phyloP scores from a whole-genome alignment of 2,329 filamentous ascomycete species.

The Diaporthe caulivora region DNA sequence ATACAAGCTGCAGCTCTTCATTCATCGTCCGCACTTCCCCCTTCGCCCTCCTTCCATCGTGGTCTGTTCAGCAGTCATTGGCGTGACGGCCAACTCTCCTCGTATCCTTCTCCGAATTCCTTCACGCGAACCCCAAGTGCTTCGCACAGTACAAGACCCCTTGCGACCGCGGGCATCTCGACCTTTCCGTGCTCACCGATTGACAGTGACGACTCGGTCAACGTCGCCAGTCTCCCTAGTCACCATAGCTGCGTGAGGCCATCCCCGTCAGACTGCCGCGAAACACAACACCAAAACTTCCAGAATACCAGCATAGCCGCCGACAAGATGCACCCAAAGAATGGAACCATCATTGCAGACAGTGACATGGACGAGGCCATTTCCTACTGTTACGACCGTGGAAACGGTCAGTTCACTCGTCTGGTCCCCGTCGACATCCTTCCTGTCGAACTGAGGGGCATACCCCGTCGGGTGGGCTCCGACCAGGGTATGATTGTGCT shows the following conservation, averaged over 20 bases:
- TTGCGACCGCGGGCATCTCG: not conserved
- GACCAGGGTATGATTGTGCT: slow-evolving; percentile 61
- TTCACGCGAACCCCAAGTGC: not conserved
- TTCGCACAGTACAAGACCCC: not conserved
- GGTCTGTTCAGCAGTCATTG: not conserved
- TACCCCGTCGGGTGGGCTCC: slow-evolving; percentile 56
- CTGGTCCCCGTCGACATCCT: slow-evolving; percentile 69
- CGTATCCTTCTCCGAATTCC: not conserved
- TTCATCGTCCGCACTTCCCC: not conserved
- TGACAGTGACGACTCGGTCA: not conserved
- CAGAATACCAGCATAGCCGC: slow-evolving; percentile 32
- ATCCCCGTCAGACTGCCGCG: too few relatives aligned
- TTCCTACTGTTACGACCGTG: slow-evolving; percentile 66
- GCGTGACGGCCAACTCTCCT: not conserved
- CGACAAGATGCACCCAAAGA: slow-evolving; percentile 31
- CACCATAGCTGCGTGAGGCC: not conserved
- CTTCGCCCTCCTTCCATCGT: not conserved
- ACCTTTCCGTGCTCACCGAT: not conserved
- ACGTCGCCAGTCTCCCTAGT: not conserved
- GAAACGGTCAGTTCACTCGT: slow-evolving; percentile 65
- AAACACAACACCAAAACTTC: not conserved
- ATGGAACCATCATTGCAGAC: slow-evolving; percentile 39
- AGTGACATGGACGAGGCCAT: slow-evolving; percentile 49
- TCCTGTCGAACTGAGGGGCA: slow-evolving; percentile 53
- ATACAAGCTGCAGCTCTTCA: not conserved